Base-by-base conservation (phyloP, 2,329 filamentous ascomycete species). In the Diplodia sapinea region DNA sequence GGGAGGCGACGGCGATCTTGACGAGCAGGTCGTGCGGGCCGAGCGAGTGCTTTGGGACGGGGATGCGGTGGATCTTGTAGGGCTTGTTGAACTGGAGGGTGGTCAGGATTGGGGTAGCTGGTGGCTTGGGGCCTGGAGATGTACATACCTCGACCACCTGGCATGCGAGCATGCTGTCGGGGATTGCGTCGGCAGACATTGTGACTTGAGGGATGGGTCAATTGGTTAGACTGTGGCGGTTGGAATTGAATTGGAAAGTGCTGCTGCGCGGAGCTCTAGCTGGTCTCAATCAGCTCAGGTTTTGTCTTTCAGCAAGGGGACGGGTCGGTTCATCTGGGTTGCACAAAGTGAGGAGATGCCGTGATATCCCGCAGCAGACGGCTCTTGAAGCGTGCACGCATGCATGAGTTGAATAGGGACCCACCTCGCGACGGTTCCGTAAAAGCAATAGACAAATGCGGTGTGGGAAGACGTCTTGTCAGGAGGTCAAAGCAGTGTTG, bases 1-100 rank as follows among this genome's bases (percentile, higher is more conserved):
- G 82, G 1, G 85, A 87, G 11, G 85, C 86, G 17, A 86, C 85
- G 66, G 85, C 86, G 63, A 87, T 79, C 74, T 86, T 87, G 72
- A 89, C 80, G 43, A 89, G 82, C n/a, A 90, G 77, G 70, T 89
- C 87, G 70, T 84, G 72, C 0, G 83, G 80, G 4, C 77, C 74
- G 17, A 87, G 82, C 31, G 17, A 3, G 17, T 75, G 67, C 9
- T 75, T 74, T 7, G 86, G 86, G 0, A 84, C 81, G 13, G 82
- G 79, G 38, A 88, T 74, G 17, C 79, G 76, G 71, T 81, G 81
- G 68, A 88, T 78, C 62, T 82, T 72, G 75, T 89, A 88, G 6
- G 86, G 86, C 69, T 83, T 79, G 70, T 87, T 82, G 80, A 79
- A 86, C 75, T 83, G 65, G 29, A 3, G 17, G 15, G 65, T 43